phyloP scores from a whole-genome alignment of 305 asterid species.

The Solanum hybrid region DNA sequence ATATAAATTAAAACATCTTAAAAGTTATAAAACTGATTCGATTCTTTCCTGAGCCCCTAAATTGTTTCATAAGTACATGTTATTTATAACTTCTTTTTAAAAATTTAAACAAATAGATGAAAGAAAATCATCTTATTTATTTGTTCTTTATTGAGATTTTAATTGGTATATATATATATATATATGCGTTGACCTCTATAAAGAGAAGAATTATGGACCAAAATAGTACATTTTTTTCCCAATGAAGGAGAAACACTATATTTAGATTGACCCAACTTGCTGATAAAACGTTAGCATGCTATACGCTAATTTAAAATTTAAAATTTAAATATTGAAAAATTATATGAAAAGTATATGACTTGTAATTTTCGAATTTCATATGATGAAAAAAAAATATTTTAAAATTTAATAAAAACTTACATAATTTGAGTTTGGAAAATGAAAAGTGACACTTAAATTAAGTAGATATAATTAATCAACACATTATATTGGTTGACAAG shows the following conservation, averaged over 20 bases:
- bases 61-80: too few species aligned
- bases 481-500: background rate
- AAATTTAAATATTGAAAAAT: background rate
- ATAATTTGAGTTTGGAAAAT: background rate
- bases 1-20: too few species aligned
- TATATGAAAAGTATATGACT: background rate
- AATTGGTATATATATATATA: too few species aligned
- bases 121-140: too few species aligned
- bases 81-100: too few species aligned
- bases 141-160: background rate
- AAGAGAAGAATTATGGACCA: background rate
- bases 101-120: too few species aligned
- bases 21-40: too few species aligned
- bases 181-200: background rate
- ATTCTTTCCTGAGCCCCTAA: too few species aligned
- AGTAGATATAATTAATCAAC: background rate
- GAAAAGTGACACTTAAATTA: background rate
- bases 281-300: background rate
- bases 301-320: background rate
- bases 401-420: too few species aligned
- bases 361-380: too few species aligned
- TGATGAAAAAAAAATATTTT: background rate
- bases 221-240: background rate
- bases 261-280: background rate
- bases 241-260: background rate